Base-by-base conservation (phyloP, 1,284 basidiomycete genomes). In the Fistulinella staudtii region DNA sequence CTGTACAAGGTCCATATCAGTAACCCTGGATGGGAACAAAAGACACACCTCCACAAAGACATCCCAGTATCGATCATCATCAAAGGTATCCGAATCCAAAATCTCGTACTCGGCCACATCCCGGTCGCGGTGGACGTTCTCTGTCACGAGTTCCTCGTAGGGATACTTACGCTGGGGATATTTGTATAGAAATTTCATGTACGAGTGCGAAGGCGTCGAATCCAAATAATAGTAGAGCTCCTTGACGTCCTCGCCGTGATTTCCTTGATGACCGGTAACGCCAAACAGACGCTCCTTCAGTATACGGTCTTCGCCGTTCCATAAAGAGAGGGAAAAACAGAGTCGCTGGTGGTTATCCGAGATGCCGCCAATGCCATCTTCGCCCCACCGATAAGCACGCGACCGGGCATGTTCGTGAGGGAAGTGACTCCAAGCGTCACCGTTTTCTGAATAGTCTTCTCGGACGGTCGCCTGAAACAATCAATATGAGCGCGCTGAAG, bases 171-270 rank as follows among this genome's bases (percentile, higher is more conserved):
- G 75, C 67, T 99, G 95, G 13, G 95, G 94, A 60, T 98, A 98
- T 68, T 98, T 98, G 82, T 97, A 97, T 48, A 97, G 72, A 69
- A 89, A 95, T 70, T 98, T 99, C 95, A 98, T 98, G 78, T 98
- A 99, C 24, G 92, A 95, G 65, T 99, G 95, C 1, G 94, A 97
- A 17, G 95, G 95, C 0, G 95, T 96, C 41, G 91, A 96, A 69
- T 98, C 95, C 54, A 99, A 81, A 68, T 99, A 98, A 66, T 94
- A 99, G 69, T 98, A 98, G 23, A 98, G 73, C 64, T 99, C 95
- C 71, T 98, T 98, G 71, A 94, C 92, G 64, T 99, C 95, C 69
- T 99, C 95, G 53, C 95, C 95, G 68, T 99, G 95, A 66, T 99
- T 99, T 33, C 94, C 92, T 70, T 99, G 88, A 64, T 93, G 90